Conservation (phyloP, 176 grass and related monocot genomes). For the Oryza meridionalis region DNA sequence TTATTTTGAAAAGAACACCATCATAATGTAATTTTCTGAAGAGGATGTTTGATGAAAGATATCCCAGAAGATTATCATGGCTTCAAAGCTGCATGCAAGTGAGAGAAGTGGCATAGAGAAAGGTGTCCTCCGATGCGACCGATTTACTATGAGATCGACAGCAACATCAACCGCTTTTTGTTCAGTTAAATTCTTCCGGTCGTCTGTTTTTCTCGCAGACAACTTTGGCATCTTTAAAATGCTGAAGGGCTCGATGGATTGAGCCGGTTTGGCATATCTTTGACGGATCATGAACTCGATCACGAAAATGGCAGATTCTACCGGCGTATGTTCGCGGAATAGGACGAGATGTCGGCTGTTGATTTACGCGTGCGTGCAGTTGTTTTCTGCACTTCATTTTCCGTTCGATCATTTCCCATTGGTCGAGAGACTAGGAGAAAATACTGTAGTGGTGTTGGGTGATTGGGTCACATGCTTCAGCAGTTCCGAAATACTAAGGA, state of each 20-base stretch:
- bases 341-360: not conserved
- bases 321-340: not conserved
- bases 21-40: not conserved
- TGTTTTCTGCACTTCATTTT: not conserved
- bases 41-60: slow-evolving; percentile 3
- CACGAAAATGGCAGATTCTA: not conserved
- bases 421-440: too few species aligned
- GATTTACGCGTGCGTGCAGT: not conserved
- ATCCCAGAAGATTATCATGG: not conserved
- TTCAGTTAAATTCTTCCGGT: not conserved
- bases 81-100: not conserved
- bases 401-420: too few species aligned
- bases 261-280: not conserved
- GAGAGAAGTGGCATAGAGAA: not conserved
- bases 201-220: not conserved
- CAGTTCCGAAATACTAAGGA: not conserved
- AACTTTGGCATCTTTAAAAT: not conserved
- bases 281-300: not conserved
- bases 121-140: not conserved
- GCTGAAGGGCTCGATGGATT: not conserved
- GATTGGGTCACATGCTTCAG: not conserved
- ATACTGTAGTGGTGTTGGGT: not conserved
- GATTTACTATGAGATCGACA: not conserved
- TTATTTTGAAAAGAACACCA: too few species aligned
- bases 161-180: not conserved